phyloP scores from a whole-genome alignment of 305 asterid species.

The Ruellia speciosa region DNA sequence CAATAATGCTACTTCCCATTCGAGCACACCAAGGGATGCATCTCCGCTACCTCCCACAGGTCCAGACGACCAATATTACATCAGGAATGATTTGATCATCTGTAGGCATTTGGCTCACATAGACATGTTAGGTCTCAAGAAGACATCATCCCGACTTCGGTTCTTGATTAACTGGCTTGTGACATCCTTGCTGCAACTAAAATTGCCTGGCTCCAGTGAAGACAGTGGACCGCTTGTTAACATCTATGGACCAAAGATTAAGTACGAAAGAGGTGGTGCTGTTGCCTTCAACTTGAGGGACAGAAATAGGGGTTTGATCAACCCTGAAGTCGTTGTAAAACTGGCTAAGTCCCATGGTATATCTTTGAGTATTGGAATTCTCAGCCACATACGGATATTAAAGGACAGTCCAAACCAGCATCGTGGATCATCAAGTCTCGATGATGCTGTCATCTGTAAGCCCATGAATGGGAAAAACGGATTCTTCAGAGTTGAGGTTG shows the following conservation, averaged over 20 bases:
- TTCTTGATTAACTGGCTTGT: constrained; percentile 90
- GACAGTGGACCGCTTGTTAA: constrained; percentile 51
- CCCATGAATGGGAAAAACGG: constrained; percentile 83
- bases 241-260: constrained; percentile 88
- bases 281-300: constrained; percentile 87
- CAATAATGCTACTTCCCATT: constrained; percentile 41
- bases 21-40: constrained; percentile 42
- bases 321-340: constrained; percentile 78
- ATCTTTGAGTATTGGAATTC: constrained; percentile 81
- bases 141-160: constrained; percentile 75
- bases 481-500: constrained; percentile 83
- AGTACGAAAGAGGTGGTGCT: constrained; percentile 92
- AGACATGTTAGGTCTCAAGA: constrained; percentile 88
- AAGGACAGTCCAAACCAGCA: constrained; percentile 60
- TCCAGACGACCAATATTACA: constrained; percentile 64
- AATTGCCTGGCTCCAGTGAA: constrained; percentile 45
- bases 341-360: constrained; percentile 65
- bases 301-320: constrained; percentile 60
- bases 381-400: constrained; percentile 72
- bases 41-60: constrained; percentile 55
- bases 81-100: constrained; percentile 54
- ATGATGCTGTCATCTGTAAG: constrained; percentile 73
- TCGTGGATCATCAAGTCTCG: constrained; percentile 38
- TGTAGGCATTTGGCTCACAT: constrained; percentile 85
- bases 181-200: constrained; percentile 73